These are phyloP conservation scores for Macrolepiota albuminosa DNA, from an alignment of 768 basidiomycete species.

Conservation along the genomic window DNA sequence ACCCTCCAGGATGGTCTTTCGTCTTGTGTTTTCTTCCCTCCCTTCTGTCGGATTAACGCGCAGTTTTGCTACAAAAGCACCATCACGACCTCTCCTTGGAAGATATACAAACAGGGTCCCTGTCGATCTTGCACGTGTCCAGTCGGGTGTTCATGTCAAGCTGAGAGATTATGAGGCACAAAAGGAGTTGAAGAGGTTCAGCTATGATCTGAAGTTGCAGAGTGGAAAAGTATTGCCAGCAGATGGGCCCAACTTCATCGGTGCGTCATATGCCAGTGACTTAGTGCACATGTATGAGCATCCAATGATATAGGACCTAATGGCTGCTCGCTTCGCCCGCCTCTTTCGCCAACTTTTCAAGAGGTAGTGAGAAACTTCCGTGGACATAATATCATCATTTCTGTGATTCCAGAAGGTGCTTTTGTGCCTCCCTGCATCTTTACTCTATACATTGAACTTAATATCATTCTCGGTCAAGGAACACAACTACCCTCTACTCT, in stretches of 20 bases:
- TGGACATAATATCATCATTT: slow-evolving; percentile 6
- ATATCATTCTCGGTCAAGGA: not conserved
- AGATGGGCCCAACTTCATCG: slow-evolving; percentile 7
- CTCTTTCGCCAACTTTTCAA: slow-evolving; percentile 11
- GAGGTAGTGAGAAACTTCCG: slow-evolving; percentile 12
- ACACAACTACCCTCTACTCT: slow-evolving; percentile 6
- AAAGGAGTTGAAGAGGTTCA: slow-evolving; percentile 6
- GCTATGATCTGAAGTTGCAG: slow-evolving; percentile 9
- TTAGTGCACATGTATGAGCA: not conserved
- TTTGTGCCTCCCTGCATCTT: not conserved
- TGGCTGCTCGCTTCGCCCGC: slow-evolving; percentile 10
- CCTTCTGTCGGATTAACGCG: not conserved
- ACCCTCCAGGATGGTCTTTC: not conserved
- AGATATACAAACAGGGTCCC: slow-evolving; percentile 10
- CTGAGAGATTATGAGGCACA: slow-evolving; percentile 10
- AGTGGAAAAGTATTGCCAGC: not conserved
- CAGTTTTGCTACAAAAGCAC: slow-evolving; percentile 3
- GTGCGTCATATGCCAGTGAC: not conserved
- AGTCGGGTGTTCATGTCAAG: slow-evolving; percentile 6
- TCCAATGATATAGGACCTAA: not conserved
- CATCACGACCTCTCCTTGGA: slow-evolving; percentile 4
- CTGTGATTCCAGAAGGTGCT: slow-evolving; percentile 9
- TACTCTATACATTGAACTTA: not conserved
- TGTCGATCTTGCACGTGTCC: slow-evolving; percentile 7
- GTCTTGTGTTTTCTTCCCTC: slow-evolving; percentile 1